Evolutionary conservation across 2,329 filamentous ascomycete genomes (phyloP), one percentile per base, ranked within the genome.

Genomic region (Monilinia fructigena): DNA sequence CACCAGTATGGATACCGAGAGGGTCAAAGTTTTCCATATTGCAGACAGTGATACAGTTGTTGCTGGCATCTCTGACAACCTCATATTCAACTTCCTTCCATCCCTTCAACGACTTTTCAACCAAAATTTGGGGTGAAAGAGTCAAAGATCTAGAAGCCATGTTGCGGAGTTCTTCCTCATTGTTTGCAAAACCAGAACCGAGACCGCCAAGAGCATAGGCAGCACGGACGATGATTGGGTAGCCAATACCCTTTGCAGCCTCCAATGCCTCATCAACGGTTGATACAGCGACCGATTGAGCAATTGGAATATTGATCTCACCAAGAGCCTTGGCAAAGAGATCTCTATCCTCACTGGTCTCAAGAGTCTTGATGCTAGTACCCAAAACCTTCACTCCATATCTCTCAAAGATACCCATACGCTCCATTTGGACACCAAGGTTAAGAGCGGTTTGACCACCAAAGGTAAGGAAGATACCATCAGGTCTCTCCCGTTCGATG

Each of bases 41-140:
- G 85, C 94, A 98, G 73, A 98, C 94, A 4, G 94, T 98, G 76
- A 98, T 98, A 79, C 95, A 98, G 86, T 99, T 99, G 85, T 98
- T 96, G 78, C 91, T 89, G 64, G 92, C 94, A 79, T 99, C 95
- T 74, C 95, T 91, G 70, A 98, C 95, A 67, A 98, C 95, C 80
- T 98, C 95, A 76, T 98, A 99, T 80, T 99, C 95, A 61, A 97
- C 90, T 80, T 99, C 95, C 81, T 99, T 99, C 95, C 95, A 99
- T 79, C 95, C 95, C 84, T 97, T 98, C 73, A 99, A 87, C 63
- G 93, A 97, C 82, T 98, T 98, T 83, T 99, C 95, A 67, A 99
- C 93, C 77, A 99, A 81, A 75, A 99, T 97, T 80, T 99, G 95
- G 60, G 95, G 94, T 2, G 94, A 94, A 47, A 98, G 86, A 55